Evolutionary conservation across 805 yeast genomes (phyloP).

Genomic region (Sugiyamaella boreocaroliniensis): DNA sequence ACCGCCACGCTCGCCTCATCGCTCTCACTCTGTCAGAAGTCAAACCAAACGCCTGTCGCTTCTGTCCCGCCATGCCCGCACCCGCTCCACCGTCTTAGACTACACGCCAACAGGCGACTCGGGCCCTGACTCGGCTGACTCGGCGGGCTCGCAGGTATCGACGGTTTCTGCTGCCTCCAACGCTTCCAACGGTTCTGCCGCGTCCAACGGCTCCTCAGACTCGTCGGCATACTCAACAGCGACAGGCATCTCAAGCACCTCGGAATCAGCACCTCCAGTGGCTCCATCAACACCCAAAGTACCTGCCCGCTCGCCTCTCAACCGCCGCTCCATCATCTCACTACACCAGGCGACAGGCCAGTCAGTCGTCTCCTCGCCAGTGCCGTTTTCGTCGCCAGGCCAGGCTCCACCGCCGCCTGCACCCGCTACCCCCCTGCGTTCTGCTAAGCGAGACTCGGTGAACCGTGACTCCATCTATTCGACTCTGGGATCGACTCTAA

Average conservation of each 20-base stretch:
- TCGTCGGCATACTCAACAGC: background rate
- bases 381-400: background rate
- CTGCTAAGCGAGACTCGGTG: background rate
- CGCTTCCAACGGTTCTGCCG: background rate
- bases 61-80: background rate
- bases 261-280: background rate
- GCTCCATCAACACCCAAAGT: background rate
- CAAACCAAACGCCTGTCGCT: background rate
- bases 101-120: background rate
- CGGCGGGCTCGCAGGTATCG: background rate
- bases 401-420: background rate
- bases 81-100: background rate
- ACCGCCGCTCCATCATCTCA: background rate
- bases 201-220: background rate
- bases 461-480: background rate
- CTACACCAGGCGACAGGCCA: background rate
- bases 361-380: background rate
- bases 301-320: background rate
- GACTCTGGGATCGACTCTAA: background rate
- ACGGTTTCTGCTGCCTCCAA: background rate
- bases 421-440: background rate
- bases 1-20: constrained; percentile 3
- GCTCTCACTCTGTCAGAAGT: background rate
- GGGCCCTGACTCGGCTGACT: background rate
- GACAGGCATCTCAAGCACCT: background rate